Evolutionary conservation across 2,329 filamentous ascomycete species (phyloP), one percentile per base, ranked within the genome.

Genomic region (Coleophoma eucalyptorum): DNA sequence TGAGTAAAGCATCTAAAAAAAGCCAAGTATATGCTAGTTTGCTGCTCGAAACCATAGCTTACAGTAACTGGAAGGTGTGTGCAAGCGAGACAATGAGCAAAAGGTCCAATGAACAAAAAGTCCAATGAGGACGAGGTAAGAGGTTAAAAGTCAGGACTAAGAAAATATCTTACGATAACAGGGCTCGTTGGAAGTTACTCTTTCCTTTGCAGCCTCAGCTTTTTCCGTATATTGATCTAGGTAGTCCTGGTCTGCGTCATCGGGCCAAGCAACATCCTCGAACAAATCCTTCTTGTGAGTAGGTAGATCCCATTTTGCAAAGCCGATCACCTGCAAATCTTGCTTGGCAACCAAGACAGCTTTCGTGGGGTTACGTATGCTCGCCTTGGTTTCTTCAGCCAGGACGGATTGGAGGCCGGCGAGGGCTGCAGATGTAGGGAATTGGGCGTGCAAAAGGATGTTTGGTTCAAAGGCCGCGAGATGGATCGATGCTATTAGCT

Each of bases 271-370:
- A 42, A 55, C 45, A 8, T 50, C 12, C 32, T 50, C 35, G 35
- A 46, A 40, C 12, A 32, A 45, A 11, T 5, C 35, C 41, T 38
- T 20, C 21, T 46, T 31, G 31, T 50, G 38, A 43, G 31, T 34
- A 40, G 61, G 61, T 21, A 62, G 51, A 51, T 62, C 57, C 60
- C 61, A 65, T 50, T 62, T 63, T 19, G 60, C 61, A 49, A 65
- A 63, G 19, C 55, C 54, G 18, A 63, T 55, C 26, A 63, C 55
- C 43, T 54, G 46, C 5, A 53, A 42, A 11, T 46, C 18, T 12
- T 49, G 50, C 15, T 56, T 56, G 7, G 59, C 56, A 4, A 64
- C 50, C 43, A 61, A 45, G 26, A 62, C 49, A 33, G 45, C 51
- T 50, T 58, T 61, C 20, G 34, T 45, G 13, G 50, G 37, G 26